These are phyloP conservation scores for Solanum infundibuliforme DNA, from an alignment of 257 asterid species.

Conservation along the genomic window DNA sequence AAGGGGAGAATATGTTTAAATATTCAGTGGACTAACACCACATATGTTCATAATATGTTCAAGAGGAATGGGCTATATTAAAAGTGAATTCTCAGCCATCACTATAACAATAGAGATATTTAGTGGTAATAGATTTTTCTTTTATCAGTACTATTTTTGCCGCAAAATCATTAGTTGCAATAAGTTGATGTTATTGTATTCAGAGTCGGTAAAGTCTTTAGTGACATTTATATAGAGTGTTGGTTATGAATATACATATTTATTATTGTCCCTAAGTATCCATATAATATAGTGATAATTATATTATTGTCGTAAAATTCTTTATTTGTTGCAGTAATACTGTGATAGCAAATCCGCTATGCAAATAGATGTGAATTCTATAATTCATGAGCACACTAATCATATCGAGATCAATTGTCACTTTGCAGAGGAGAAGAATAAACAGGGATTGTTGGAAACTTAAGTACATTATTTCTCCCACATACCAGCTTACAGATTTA, in stretches of 20 bases:
- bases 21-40: not conserved
- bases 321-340: not conserved
- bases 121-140: not conserved
- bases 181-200: too few species aligned
- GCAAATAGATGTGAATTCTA: not conserved
- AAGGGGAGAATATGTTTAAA: not conserved
- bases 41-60: not conserved
- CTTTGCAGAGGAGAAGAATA: not conserved
- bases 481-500: too few species aligned
- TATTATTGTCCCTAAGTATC: too few species aligned
- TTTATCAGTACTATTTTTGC: not conserved
- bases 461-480: too few species aligned
- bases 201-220: too few species aligned
- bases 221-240: too few species aligned
- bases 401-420: not conserved
- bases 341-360: not conserved
- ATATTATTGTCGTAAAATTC: too few species aligned
- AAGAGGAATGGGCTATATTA: not conserved
- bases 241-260: too few species aligned
- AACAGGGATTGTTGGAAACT: not conserved
- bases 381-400: not conserved
- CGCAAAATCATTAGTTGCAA: too few species aligned
- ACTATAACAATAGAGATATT: not conserved
- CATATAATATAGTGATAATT: too few species aligned
- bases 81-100: not conserved